These are phyloP conservation scores for Epipyxis sp. DNA, from an alignment of 108 stramenopile genomes.

Conservation along the genomic window DNA sequence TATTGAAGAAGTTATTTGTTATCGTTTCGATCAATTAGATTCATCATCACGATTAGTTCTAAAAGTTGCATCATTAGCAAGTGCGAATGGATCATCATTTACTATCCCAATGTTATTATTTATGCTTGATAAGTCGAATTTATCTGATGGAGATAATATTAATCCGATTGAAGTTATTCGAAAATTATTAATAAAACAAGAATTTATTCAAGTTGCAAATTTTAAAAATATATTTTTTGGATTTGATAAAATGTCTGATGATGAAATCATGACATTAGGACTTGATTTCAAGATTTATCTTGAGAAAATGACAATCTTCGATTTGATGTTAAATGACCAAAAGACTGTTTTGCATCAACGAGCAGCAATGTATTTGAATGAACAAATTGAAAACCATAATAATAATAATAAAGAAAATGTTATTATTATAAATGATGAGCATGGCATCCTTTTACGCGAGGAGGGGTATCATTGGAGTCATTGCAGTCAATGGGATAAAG, in stretches of 20 bases:
- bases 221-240: not conserved
- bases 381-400: no score
- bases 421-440: no score
- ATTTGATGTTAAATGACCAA: not conserved
- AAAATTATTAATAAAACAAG: not conserved
- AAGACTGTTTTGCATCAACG: conserved; percentile 7
- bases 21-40: not conserved
- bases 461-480: conserved; percentile 13
- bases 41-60: not conserved
- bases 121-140: not conserved
- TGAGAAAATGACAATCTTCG: not conserved
- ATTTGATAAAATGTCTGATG: no score
- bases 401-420: no score
- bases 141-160: not conserved
- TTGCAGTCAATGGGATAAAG: not conserved
- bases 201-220: not conserved
- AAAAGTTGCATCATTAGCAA: not conserved
- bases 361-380: conserved; percentile 11
- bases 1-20: conserved; percentile 22
- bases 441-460: no score
- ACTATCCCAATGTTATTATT: not conserved
- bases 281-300: not conserved
- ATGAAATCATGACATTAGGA: not conserved
- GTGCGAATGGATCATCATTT: not conserved
- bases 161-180: not conserved